phyloP scores from a whole-genome alignment of 2,329 filamentous ascomycete species.

The Kalmusia sp. region DNA sequence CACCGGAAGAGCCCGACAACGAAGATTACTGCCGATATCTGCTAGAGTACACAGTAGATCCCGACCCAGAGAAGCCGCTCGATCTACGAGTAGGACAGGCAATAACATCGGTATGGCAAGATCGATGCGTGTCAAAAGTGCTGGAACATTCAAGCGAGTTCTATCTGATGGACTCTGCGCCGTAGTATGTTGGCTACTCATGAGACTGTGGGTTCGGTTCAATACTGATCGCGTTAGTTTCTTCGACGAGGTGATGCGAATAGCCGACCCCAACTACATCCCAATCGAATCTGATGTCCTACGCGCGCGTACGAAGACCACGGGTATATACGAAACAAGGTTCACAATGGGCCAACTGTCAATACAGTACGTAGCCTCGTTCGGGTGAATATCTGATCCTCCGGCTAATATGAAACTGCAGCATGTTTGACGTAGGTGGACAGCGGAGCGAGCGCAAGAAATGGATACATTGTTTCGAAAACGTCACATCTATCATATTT shows the following conservation, averaged over 20 bases:
- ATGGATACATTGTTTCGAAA: slow-evolving; percentile 99
- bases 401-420: slow-evolving; percentile 53
- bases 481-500: slow-evolving; percentile 99
- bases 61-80: slow-evolving; percentile 85
- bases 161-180: slow-evolving; percentile 98
- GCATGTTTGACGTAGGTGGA: slow-evolving; percentile 99
- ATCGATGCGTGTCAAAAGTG: slow-evolving; percentile 80
- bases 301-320: slow-evolving; percentile 95
- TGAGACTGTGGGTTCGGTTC: background rate
- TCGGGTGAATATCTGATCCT: slow-evolving; percentile 14
- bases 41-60: slow-evolving; percentile 86
- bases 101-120: slow-evolving; percentile 87
- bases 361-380: slow-evolving; percentile 78
- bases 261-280: slow-evolving; percentile 83
- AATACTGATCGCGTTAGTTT: slow-evolving; percentile 70
- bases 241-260: slow-evolving; percentile 89
- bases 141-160: slow-evolving; percentile 97
- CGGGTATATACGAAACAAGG: slow-evolving; percentile 97
- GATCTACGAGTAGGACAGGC: slow-evolving; percentile 82
- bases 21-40: slow-evolving; percentile 80
- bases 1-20: slow-evolving; percentile 75
- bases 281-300: slow-evolving; percentile 95
- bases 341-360: slow-evolving; percentile 99
- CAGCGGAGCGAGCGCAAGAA: slow-evolving; percentile 98
- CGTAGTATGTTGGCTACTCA: slow-evolving; percentile 73